Conservation (phyloP, 257 asterid genomes). For the Salvia miltiorrhiza region DNA sequence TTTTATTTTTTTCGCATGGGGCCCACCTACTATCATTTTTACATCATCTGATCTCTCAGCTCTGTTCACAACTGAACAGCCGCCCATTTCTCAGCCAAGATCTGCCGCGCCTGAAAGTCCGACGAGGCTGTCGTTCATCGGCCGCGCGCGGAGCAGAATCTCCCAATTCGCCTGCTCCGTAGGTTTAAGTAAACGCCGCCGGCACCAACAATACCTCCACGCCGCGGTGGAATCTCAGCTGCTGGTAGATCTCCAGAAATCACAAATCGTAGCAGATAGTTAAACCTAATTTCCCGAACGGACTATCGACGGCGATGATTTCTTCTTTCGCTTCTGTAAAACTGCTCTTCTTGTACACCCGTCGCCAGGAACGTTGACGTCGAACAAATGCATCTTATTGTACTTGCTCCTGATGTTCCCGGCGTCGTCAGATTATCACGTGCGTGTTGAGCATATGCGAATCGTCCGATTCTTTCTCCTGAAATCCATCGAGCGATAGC, state of each 20-base stretch:
- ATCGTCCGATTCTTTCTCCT: constrained; percentile 76
- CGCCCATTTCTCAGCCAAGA: too few species aligned
- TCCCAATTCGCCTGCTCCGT: constrained; percentile 98
- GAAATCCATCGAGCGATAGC: constrained; percentile 96
- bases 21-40: too few species aligned
- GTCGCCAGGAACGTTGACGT: constrained; percentile 95
- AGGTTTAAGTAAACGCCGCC: constrained; percentile 78
- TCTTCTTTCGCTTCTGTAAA: constrained; percentile 86
- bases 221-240: constrained; percentile 67
- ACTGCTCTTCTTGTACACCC: constrained; percentile 91
- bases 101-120: too few species aligned
- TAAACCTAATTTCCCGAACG: constrained; percentile 77
- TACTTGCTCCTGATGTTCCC: constrained; percentile 71
- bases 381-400: constrained; percentile 86
- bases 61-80: too few species aligned
- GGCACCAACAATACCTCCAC: constrained; percentile 88
- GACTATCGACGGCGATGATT: constrained; percentile 65
- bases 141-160: constrained; percentile 87
- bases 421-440: constrained; percentile 69
- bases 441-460: constrained; percentile 77
- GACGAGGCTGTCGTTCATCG: too few species aligned
- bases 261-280: constrained; percentile 94
- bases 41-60: too few species aligned
- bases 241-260: constrained; percentile 93
- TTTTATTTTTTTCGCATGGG: too few species aligned